Conservation (phyloP, 345 rosid species). For the Punica granatum region DNA sequence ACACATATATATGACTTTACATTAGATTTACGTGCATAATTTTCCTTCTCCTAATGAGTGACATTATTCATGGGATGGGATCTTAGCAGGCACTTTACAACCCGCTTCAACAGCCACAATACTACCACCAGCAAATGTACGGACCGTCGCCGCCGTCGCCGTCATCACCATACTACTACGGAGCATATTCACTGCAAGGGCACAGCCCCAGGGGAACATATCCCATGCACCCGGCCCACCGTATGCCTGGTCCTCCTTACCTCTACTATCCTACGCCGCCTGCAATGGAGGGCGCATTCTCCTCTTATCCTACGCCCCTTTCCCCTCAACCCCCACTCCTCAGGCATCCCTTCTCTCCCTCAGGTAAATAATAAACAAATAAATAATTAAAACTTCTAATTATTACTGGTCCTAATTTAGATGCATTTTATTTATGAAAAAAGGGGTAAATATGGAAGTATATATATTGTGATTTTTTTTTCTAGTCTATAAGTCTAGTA, state of each 20-base stretch:
- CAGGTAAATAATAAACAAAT: slow-evolving; percentile 31
- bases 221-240: slow-evolving; percentile 30
- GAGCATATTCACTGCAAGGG: slow-evolving; percentile 50
- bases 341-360: slow-evolving; percentile 20
- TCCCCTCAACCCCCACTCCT: slow-evolving; percentile 28
- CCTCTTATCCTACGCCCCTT: slow-evolving; percentile 31
- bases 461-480: no score
- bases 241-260: slow-evolving; percentile 32
- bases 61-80: neutral
- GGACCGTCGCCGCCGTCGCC: slow-evolving; percentile 30
- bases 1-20: no score
- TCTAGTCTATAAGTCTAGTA: no score
- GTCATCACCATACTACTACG: slow-evolving; percentile 40
- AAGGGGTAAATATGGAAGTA: no score
- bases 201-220: slow-evolving; percentile 33
- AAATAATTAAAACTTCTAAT: no score
- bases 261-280: slow-evolving; percentile 43
- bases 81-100: slow-evolving; percentile 59
- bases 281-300: slow-evolving; percentile 34
- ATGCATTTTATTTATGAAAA: no score
- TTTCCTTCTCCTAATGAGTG: neutral
- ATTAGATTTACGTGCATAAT: no score
- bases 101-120: slow-evolving; percentile 32
- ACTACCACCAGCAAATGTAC: slow-evolving; percentile 53
- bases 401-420: no score